These are phyloP conservation scores for Prillingera fragicola DNA, from an alignment of 1,284 basidiomycete species.

Conservation along the genomic window DNA sequence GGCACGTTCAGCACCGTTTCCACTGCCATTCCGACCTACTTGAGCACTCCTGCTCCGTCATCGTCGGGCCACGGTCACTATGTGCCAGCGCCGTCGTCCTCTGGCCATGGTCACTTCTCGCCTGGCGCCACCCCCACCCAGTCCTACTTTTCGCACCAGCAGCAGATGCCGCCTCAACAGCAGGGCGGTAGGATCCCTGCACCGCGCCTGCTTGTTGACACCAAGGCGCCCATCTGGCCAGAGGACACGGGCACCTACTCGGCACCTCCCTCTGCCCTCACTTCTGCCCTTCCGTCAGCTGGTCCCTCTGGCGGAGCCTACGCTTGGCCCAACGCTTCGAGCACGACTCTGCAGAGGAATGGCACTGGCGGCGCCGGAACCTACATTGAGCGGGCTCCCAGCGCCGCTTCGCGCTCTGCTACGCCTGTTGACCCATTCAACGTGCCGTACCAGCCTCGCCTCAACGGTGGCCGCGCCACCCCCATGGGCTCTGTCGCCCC, in stretches of 20 bases:
- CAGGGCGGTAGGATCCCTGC: too few relatives aligned
- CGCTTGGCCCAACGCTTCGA: neutral
- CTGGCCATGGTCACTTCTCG: neutral
- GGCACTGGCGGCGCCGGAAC: neutral
- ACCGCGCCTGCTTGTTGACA: conserved; percentile 16
- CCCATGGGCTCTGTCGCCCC: neutral
- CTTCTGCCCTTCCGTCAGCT: neutral
- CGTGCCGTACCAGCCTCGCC: neutral
- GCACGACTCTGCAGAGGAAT: too few relatives aligned
- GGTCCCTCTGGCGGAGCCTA: neutral
- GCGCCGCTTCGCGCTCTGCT: too few relatives aligned
- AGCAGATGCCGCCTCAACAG: neutral
- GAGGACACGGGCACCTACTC: neutral
- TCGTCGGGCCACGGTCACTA: neutral
- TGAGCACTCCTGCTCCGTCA: neutral
- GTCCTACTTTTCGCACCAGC: neutral
- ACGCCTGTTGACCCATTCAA: neutral
- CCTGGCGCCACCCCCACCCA: neutral
- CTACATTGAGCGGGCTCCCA: neutral
- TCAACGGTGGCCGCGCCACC: neutral
- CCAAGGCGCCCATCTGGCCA: conserved; percentile 8
- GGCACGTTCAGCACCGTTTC: neutral
- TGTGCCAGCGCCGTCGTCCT: neutral
- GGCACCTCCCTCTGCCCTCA: too few relatives aligned
- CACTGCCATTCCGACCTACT: neutral